phyloP scores from a whole-genome alignment of 106 monocot species.

The Dioscorea zingiberensis region DNA sequence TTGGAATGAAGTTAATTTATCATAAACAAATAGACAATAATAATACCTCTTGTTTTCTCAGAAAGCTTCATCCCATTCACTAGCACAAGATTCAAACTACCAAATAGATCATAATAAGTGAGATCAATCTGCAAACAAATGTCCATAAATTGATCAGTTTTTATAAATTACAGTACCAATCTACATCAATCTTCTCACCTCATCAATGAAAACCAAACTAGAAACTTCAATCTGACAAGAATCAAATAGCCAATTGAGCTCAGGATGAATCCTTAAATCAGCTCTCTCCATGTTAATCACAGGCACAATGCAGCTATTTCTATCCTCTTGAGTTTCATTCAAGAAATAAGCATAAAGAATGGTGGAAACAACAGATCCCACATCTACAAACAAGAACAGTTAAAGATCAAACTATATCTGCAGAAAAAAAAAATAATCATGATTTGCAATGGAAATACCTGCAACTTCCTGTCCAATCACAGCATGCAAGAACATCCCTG shows the following conservation, averaged over 20 bases:
- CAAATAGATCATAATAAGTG: conserved; percentile 17
- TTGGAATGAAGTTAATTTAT: background rate
- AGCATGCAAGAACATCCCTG: conserved; percentile 7
- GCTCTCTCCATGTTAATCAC: conserved; percentile 10
- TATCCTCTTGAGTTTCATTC: conserved; percentile 4
- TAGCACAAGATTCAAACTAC: conserved; percentile 25
- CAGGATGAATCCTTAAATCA: conserved; percentile 8
- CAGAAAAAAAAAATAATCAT: background rate
- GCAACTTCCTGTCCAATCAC: conserved; percentile 4
- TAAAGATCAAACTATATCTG: background rate
- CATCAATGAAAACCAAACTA: conserved; percentile 15
- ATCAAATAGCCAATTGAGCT: conserved; percentile 18
- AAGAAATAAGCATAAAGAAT: conserved; percentile 12
- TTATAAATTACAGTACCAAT: background rate
- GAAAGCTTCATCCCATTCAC: conserved; percentile 20
- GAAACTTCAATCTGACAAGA: conserved; percentile 11
- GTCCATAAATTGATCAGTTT: background rate
- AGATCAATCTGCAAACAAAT: conserved; percentile 16
- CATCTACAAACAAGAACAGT: conserved; percentile 4
- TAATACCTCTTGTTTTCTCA: conserved; percentile 24
- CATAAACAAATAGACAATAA: background rate
- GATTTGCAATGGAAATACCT: background rate
- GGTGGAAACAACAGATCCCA: conserved; percentile 17
- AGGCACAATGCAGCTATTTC: conserved; percentile 2
- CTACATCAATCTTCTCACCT: background rate